Base-by-base conservation (phyloP, 1,284 basidiomycete genomes). In the Tilletia indica region DNA sequence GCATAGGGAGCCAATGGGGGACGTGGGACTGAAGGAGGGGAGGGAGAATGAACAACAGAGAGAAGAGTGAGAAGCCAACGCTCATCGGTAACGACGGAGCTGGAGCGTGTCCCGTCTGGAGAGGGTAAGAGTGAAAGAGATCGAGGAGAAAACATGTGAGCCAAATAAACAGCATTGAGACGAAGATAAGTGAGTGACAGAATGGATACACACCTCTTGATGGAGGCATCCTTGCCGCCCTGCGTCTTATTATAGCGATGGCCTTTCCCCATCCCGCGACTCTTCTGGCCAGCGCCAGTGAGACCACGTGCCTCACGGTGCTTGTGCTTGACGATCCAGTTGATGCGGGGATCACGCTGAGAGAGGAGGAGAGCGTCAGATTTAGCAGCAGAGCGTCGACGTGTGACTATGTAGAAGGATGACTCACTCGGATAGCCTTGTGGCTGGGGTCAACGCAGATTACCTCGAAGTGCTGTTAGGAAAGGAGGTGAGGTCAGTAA, bases 251-350 rank as follows among this genome's bases (percentile, higher is more conserved):
- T 97, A 93, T 93, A 89, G 79, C 91, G 90, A 86, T 93, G 90
- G 72, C 97, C 97, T 87, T 98, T 98, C 88, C 94, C 95, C 83
- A 97, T 87, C 34, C 73, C 77, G 54, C 81, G 74, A 71, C 76
- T 78, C 83, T 94, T 91, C 88, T 98, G 97, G 85, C 96, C 96
- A 79, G 93, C 91, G 85, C 91, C 91, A 83, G 97, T 99, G 81
- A 99, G 93, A 81, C 97, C 97, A 86, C 97, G 93, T 80, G 93
- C 89, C 87, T 99, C 97, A 85, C 97, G 91, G 86, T 92, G 93
- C 89, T 98, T 99, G 92, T 99, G 97, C 87, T 96, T 94, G 85
- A 89, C 88, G 87, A 99, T 99, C 96, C 95, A 98, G 91, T 93
- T 98, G 89, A 99, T 97, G 82, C 94, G 90, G 77, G 96, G 87